Percentiles rank a stretch among this genome's conserved stretches.
These are phyloP conservation scores for Phytopythium litorale DNA, from an alignment of 352 stramenopile species.

Conservation along the genomic window DNA sequence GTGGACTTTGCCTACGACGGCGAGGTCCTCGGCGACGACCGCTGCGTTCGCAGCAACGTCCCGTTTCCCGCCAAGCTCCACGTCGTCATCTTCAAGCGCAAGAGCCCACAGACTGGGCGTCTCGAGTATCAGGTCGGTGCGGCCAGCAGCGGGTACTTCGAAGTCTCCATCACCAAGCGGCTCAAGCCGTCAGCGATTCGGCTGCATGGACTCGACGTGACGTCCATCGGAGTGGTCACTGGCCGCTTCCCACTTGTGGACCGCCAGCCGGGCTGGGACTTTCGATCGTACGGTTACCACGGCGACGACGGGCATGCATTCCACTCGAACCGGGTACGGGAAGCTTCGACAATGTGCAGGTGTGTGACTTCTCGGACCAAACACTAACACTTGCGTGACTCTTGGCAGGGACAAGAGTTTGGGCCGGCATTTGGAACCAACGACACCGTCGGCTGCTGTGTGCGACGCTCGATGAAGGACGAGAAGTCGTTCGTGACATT, in stretches of 20 bases:
- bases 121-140: slow-evolving; percentile 29
- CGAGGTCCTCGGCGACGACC: slow-evolving; percentile 29
- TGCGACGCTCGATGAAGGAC: slow-evolving; percentile 17
- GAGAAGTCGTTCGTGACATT: slow-evolving; percentile 29
- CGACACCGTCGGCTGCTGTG: slow-evolving; percentile 27
- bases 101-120: slow-evolving; percentile 12
- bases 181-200: slow-evolving; percentile 20
- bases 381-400: neutral
- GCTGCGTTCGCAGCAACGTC: slow-evolving; percentile 25
- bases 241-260: slow-evolving; percentile 49
- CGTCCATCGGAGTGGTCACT: slow-evolving; percentile 51
- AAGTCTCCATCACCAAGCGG: slow-evolving; percentile 28
- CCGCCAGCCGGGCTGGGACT: slow-evolving; percentile 66
- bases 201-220: slow-evolving; percentile 35
- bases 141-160: slow-evolving; percentile 30
- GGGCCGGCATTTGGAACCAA: slow-evolving; percentile 21
- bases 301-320: slow-evolving; percentile 73
- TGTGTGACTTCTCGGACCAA: neutral
- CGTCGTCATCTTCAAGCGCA: slow-evolving; percentile 28
- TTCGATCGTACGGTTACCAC: slow-evolving; percentile 67
- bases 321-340: slow-evolving; percentile 23
- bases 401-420: slow-evolving; percentile 17
- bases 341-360: neutral
- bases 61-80: slow-evolving; percentile 32
- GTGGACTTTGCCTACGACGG: slow-evolving; percentile 25